Percentiles rank a stretch among this genome's conserved stretches.
Evolutionary conservation across 169 alveolate species (phyloP).

Genomic region (Plasmodium ovale): DNA sequence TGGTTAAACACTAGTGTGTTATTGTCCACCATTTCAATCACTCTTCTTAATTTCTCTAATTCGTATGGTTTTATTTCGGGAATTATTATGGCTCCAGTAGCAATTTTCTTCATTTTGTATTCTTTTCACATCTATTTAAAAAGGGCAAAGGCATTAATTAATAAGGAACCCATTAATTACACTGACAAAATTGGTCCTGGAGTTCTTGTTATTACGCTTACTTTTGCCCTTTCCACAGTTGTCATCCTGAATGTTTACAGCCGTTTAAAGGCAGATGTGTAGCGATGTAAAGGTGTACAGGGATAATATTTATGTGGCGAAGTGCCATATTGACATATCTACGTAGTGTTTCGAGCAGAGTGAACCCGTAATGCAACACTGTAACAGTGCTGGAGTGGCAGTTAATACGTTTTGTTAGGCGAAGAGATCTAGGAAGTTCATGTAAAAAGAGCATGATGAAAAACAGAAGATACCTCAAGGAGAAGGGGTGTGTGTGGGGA

Average conservation of each 20-base stretch:
- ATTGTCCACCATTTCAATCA: slow-evolving; percentile 83
- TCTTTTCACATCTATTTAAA: slow-evolving; percentile 84
- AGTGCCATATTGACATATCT: too few species aligned
- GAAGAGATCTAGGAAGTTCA: too few species aligned
- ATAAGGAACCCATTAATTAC: slow-evolving; percentile 85
- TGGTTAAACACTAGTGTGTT: slow-evolving; percentile 88
- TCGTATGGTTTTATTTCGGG: slow-evolving; percentile 84
- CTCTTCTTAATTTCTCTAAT: slow-evolving; percentile 83
- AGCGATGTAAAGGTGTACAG: background rate
- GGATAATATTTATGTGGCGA: background rate
- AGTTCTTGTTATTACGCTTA: slow-evolving; percentile 75
- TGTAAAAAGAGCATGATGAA: too few species aligned
- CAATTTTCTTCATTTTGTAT: slow-evolving; percentile 83
- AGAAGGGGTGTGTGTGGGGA: too few species aligned
- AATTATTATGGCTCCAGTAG: slow-evolving; percentile 86
- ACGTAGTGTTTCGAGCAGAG: too few species aligned
- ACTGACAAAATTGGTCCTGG: slow-evolving; percentile 85
- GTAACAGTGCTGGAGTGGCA: too few species aligned
- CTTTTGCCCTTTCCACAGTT: slow-evolving; percentile 74
- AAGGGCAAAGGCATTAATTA: slow-evolving; percentile 82
- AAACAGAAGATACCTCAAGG: too few species aligned
- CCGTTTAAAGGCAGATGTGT: slow-evolving; percentile 11
- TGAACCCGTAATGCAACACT: too few species aligned
- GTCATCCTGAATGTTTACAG: slow-evolving; percentile 76
- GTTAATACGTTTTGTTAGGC: too few species aligned